Evolutionary conservation across 208 protist genomes (phyloP), one percentile per base, ranked within the genome.

Genomic region (Eutreptiella sp.): DNA sequence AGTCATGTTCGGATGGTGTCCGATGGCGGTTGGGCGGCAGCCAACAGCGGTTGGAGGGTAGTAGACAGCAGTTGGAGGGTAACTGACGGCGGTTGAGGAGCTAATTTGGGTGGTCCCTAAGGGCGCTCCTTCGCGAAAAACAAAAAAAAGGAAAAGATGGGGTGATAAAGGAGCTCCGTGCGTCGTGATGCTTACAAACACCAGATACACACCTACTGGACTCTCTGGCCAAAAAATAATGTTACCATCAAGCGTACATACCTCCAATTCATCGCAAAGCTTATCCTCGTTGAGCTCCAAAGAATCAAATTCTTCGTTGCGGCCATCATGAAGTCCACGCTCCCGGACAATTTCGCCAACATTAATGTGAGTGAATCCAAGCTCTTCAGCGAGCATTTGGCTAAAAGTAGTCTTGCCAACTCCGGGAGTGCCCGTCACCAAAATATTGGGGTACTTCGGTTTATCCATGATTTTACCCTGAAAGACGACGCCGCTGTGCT

Each of bases 371-470:
- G 68, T 38, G 28, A 90, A 90, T 1, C n/a, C 11, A 21, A 90
- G 71, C 48, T 76, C 73, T n/a, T 77, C 47, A 3, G 72, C 77
- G 0, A 97, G 38, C 34, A 83, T 53, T 53, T 89, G 73, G 3
- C 77, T 73, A 19, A 95, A 61, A 26, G 92, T 92, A 0, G 89
- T 96, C 72, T 98, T 98, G 38, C 95, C 94, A 2, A 90, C 95
- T 11, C 92, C 93, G 1, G 94, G 94, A 11, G 94, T 98, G 21
- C 94, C 94, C 11, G 89, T 96, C 48, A 93, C 79, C 53, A 93
- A 81, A 53, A 93, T 88, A 47, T 93, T 93, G 23, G 64, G 64
- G 21, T 36, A 16, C 50, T 47, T 46, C n/a, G 50, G 50, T n/a
- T 41, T n/a, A n/a, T n/a, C n/a, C n/a, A n/a, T n/a, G n/a, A n/a